A percentile compares a stretch with the other conserved stretches of the same genome.
These are phyloP conservation scores for Arachis hypogaea DNA, from an alignment of 306 rosid genomes.

Conservation along the genomic window DNA sequence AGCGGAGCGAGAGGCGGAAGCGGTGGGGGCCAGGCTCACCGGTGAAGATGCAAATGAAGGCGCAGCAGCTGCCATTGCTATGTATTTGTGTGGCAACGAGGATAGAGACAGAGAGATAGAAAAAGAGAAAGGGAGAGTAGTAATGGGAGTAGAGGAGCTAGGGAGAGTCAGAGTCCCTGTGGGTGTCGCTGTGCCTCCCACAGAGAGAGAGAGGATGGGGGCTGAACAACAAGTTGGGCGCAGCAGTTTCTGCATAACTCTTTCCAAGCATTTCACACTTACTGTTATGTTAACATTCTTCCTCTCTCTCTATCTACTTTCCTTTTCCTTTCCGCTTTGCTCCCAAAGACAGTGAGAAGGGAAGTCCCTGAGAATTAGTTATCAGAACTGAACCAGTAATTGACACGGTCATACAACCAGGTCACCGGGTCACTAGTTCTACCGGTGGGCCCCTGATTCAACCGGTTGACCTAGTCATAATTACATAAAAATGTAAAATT, in stretches of 20 bases:
- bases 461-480: too few relatives aligned
- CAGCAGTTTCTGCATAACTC: constrained; percentile 75
- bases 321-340: neutral
- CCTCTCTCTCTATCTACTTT: too few relatives aligned
- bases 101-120: constrained; percentile 29
- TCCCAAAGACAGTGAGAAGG: too few relatives aligned
- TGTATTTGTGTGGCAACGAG: neutral
- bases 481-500: too few relatives aligned
- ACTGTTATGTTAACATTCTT: too few relatives aligned
- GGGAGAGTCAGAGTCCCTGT: neutral
- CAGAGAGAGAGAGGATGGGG: constrained; percentile 35
- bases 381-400: too few relatives aligned
- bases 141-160: neutral
- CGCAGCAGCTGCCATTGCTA: constrained; percentile 45
- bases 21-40: neutral
- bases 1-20: constrained; percentile 29
- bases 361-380: too few relatives aligned
- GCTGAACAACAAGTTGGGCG: constrained; percentile 52
- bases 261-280: constrained; percentile 58
- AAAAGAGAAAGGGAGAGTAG: neutral
- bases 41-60: neutral
- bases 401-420: too few relatives aligned
- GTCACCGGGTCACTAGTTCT: too few relatives aligned
- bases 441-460: too few relatives aligned
- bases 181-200: constrained; percentile 3